These are phyloP conservation scores for Plasmodium malariae DNA, from an alignment of 169 alveolate species.

Conservation along the genomic window DNA sequence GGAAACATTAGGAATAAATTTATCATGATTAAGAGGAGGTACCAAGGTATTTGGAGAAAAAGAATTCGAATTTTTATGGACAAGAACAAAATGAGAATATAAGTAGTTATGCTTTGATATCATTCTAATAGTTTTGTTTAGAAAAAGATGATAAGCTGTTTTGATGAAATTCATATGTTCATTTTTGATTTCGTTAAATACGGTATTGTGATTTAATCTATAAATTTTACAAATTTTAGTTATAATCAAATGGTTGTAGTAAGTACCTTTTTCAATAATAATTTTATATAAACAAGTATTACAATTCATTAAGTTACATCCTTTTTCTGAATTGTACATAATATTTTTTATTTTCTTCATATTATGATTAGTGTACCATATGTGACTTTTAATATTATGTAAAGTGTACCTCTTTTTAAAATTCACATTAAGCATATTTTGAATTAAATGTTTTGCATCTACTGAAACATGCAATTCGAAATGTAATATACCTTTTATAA, in stretches of 20 bases:
- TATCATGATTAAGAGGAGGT: not conserved
- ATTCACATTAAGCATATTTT: conserved; percentile 74
- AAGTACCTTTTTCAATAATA: not conserved
- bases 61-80: not conserved
- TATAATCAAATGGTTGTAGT: conserved; percentile 26
- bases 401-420: conserved; percentile 45
- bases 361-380: conserved; percentile 34
- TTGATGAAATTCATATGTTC: conserved; percentile 22
- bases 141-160: conserved; percentile 49
- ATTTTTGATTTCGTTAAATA: conserved; percentile 11
- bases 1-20: no score
- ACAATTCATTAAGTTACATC: conserved; percentile 53
- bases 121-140: conserved; percentile 39
- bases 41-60: not conserved
- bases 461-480: conserved; percentile 51
- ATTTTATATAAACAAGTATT: conserved; percentile 37
- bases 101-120: conserved; percentile 8
- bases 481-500: conserved; percentile 79
- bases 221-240: conserved; percentile 34
- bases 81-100: conserved; percentile 9
- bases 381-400: conserved; percentile 35
- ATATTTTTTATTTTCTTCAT: conserved; percentile 14
- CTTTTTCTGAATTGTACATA: not conserved
- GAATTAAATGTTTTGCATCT: conserved; percentile 58
- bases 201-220: not conserved